Evolutionary conservation across 1,284 basidiomycete genomes (phyloP), one percentile per base, ranked within the genome.

Genomic region (Fomitiporia mediterranea): DNA sequence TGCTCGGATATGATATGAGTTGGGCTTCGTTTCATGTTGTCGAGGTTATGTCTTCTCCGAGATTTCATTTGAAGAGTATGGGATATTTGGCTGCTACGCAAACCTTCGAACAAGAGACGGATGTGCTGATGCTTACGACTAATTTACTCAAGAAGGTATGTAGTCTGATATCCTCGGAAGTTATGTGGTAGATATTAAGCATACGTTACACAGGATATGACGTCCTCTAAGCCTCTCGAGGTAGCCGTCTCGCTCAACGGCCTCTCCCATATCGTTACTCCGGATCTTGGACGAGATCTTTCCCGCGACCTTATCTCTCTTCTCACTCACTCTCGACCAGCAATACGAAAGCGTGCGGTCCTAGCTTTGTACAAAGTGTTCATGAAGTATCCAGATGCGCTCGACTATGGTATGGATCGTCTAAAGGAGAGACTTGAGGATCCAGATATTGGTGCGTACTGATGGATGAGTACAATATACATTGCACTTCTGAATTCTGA

Each of bases 121-220:
- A 99, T 65, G 96, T 99, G 37, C 83, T 98, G 21, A 98, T 99
- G 79, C 81, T 99, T 44, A 97, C 96, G 0, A 98, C 97, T 7
- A 99, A 99, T 72, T 78, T 96, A 28, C 79, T 99, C 65, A 98
- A 99, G 79, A 99, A 99, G 82, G 94, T 92, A 59, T 59, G 81
- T 66, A 15, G 11, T 37, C 28, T n/a, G 28, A 1, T 30, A 48
- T 32, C 54, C 21, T 39, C 46, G 39, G 51, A 23, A 43, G 56
- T 53, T 39, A 57, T 49, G 58, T 64, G 57, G 43, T 64, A 60
- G 32, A 19, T 42, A 53, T 51, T 50, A 51, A 51, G 4, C 51
- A 55, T 23, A 9, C 49, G 46, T 52, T 35, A 15, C 35, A 60
- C 52, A 96, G 92, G 96, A 99, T 67, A 73, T 98, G 62, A 83